phyloP scores from a whole-genome alignment of 2,329 filamentous ascomycete genomes.

The Geosmithia flava region DNA sequence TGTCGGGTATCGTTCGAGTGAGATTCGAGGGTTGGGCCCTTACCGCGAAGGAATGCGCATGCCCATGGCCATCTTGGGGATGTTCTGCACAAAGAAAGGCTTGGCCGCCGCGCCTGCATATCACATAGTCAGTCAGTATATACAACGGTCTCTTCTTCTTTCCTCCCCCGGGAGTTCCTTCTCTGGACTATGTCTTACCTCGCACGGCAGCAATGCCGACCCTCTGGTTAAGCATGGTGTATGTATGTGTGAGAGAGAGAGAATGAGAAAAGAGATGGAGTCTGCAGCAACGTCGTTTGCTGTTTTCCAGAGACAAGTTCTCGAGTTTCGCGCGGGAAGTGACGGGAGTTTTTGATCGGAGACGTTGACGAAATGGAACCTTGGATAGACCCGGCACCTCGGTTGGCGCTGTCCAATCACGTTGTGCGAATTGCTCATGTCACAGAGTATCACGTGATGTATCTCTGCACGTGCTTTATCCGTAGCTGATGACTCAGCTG shows the following conservation, averaged over 20 bases:
- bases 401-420: slow-evolving; percentile 28
- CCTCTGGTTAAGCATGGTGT: slow-evolving; percentile 43
- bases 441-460: slow-evolving; percentile 8
- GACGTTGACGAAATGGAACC: background rate
- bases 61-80: slow-evolving; percentile 31
- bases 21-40: no score
- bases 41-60: slow-evolving; percentile 22
- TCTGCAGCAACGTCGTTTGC: background rate
- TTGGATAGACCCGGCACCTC: slow-evolving; percentile 25
- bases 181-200: slow-evolving; percentile 37
- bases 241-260: slow-evolving; percentile 1
- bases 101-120: slow-evolving; percentile 25
- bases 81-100: slow-evolving; percentile 33
- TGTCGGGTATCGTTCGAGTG: no score
- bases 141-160: background rate
- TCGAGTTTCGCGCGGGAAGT: background rate
- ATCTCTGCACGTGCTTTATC: slow-evolving; percentile 11
- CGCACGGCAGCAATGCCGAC: slow-evolving; percentile 45
- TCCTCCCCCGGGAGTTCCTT: no score
- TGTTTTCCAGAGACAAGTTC: background rate
- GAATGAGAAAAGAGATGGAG: background rate
- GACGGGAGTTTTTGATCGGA: background rate
- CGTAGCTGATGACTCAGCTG: slow-evolving; percentile 3
- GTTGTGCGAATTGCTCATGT: slow-evolving; percentile 21
- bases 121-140: background rate